phyloP scores from a whole-genome alignment of 2,329 filamentous ascomycete genomes.

The Colletotrichum shisoi region DNA sequence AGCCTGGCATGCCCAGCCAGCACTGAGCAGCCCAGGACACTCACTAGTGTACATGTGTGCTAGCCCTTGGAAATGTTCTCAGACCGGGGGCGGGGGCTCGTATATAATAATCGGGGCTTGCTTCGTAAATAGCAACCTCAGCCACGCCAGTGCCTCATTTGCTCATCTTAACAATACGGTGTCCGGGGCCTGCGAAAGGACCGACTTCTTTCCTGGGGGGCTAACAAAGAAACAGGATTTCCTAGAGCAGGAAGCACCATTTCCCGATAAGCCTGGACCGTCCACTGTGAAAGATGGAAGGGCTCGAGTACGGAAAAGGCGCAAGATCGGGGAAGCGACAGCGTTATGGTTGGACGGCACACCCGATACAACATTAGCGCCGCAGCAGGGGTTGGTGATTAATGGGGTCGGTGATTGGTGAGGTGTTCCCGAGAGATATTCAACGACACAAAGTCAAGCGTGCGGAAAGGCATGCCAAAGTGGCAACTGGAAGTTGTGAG shows the following conservation, averaged over 20 bases:
- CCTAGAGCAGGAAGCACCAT: slow-evolving; percentile 10
- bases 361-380: slow-evolving; percentile 12
- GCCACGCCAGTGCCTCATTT: slow-evolving; percentile 31
- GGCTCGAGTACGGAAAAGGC: not conserved
- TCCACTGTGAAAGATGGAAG: too few relatives aligned
- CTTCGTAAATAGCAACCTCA: slow-evolving; percentile 29
- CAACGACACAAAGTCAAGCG: not conserved
- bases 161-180: slow-evolving; percentile 30
- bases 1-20: slow-evolving; percentile 2
- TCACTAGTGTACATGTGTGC: not conserved
- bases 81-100: slow-evolving; percentile 1
- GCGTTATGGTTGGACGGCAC: slow-evolving; percentile 10
- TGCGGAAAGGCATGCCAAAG: slow-evolving; percentile 9
- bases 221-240: not conserved
- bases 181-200: slow-evolving; percentile 10
- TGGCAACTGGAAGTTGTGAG: slow-evolving; percentile 13
- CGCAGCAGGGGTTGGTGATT: slow-evolving; percentile 10
- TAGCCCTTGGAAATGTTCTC: slow-evolving; percentile 13
- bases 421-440: slow-evolving; percentile 3
- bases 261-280: not conserved
- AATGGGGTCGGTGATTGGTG: slow-evolving; percentile 9
- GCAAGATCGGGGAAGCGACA: slow-evolving; percentile 15
- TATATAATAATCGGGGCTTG: slow-evolving; percentile 32
- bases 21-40: not conserved
- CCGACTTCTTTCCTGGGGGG: not conserved